Percentiles rank a stretch among this genome's conserved stretches.
Evolutionary conservation across 768 basidiomycete species (phyloP).

Genomic region (Boletus tylopilopsis): DNA sequence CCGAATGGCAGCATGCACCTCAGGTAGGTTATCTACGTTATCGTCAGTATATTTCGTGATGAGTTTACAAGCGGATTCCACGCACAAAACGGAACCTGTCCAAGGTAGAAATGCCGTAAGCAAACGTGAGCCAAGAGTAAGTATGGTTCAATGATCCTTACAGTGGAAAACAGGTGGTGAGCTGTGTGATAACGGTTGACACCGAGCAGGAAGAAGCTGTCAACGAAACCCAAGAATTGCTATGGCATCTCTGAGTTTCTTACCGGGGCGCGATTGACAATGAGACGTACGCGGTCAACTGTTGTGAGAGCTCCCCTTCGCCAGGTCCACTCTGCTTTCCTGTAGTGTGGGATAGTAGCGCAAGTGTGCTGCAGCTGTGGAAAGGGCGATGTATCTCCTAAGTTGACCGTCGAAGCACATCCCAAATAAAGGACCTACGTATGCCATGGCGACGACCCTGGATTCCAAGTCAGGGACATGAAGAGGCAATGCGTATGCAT

Average conservation of each 20-base stretch:
- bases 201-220: not conserved
- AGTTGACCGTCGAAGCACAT: not conserved
- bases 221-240: not conserved
- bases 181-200: not conserved
- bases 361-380: not conserved
- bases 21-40: not conserved
- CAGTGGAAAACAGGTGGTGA: not conserved
- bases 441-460: not conserved
- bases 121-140: not conserved
- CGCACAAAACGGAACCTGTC: not conserved
- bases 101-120: not conserved
- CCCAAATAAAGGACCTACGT: not conserved
- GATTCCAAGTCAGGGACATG: not conserved
- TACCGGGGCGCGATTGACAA: no score
- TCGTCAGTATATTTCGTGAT: not conserved
- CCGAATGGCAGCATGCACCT: not conserved
- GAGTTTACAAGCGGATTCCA: not conserved
- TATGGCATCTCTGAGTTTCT: not conserved
- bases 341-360: not conserved
- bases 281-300: not conserved
- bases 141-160: not conserved
- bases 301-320: not conserved
- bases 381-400: not conserved
- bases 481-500: not conserved
- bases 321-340: not conserved